Evolutionary conservation across 768 basidiomycete genomes (phyloP), one percentile per base, ranked within the genome.

Genomic region (Pleurotus citrinopileatus): DNA sequence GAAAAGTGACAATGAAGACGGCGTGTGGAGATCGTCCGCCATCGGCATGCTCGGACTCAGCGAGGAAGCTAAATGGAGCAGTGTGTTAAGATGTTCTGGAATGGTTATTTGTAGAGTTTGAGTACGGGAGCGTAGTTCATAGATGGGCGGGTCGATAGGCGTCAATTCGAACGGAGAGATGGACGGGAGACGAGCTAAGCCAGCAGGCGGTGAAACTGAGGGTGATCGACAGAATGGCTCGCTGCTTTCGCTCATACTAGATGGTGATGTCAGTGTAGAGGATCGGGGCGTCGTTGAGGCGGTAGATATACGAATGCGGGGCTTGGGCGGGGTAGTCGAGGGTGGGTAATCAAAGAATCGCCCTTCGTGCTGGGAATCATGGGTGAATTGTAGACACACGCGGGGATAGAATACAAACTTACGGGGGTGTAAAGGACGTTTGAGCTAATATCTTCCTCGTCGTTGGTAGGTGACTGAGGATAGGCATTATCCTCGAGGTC

Each of bases 131-230:
- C 67, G 67, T 27, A 67, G 61, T 27, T 69, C 66, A 29, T 66
- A 65, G 15, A 48, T 43, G 3, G 56, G 9, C 8, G 63, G 42
- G 53, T 71, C 71, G n/a, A 70, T 54, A 0, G 71, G 70, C 0
- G 69, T 71, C 3, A 65, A 54, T 1, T 63, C 59, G 7, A 73
- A 59, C 8, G 74, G 72, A 4, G 71, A 72, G 19, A 73, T 65
- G 1, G 52, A 36, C 0, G 73, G 72, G 7, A 76, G 60, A 4
- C 60, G 48, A 2, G 61, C 66, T 6, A 76, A 64, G n/a, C 66
- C 73, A 23, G 65, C 46, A 0, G 73, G 73, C 8, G 73, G 73
- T 17, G 52, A 52, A 10, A 73, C 67, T 13, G 69, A 66, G 0
- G 71, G 74, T 6, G 71, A 71, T 26, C 50, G 22, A 32, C 27